Conservation (phyloP, 306 rosid genomes). For the Rosa rugosa region DNA sequence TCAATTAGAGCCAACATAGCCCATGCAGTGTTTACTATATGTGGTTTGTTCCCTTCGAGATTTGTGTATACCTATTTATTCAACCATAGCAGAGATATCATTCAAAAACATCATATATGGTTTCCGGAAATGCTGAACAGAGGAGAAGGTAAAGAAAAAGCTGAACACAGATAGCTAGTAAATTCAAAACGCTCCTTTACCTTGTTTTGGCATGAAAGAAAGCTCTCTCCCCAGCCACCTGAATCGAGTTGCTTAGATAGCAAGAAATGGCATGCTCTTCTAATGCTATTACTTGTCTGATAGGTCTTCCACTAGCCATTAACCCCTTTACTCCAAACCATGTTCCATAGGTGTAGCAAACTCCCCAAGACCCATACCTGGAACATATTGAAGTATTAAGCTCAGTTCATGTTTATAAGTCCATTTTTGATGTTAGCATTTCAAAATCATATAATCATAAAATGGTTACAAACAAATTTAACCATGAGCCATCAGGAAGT, state of each 20-base stretch:
- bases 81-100: not conserved
- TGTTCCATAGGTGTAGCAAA: slow-evolving; percentile 75
- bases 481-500: too few relatives aligned
- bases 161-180: not conserved
- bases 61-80: slow-evolving; percentile 57
- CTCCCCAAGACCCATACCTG: slow-evolving; percentile 83
- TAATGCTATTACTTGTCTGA: slow-evolving; percentile 38
- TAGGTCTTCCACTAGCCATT: slow-evolving; percentile 48
- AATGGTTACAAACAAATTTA: too few relatives aligned
- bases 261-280: slow-evolving; percentile 62
- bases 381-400: too few relatives aligned
- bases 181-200: slow-evolving; percentile 19
- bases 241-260: slow-evolving; percentile 57
- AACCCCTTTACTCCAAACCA: slow-evolving; percentile 77
- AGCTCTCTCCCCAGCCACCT: slow-evolving; percentile 89
- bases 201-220: slow-evolving; percentile 59
- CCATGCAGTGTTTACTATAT: slow-evolving; percentile 67
- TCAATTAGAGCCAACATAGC: slow-evolving; percentile 72
- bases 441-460: too few relatives aligned
- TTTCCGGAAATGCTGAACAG: not conserved
- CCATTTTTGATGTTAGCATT: too few relatives aligned
- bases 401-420: too few relatives aligned
- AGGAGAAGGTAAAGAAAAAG: not conserved
- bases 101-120: not conserved
- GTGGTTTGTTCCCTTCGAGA: slow-evolving; percentile 54